Evolutionary conservation across 139 green algal species (phyloP).

Genomic region (Zygnema cylindricum): DNA sequence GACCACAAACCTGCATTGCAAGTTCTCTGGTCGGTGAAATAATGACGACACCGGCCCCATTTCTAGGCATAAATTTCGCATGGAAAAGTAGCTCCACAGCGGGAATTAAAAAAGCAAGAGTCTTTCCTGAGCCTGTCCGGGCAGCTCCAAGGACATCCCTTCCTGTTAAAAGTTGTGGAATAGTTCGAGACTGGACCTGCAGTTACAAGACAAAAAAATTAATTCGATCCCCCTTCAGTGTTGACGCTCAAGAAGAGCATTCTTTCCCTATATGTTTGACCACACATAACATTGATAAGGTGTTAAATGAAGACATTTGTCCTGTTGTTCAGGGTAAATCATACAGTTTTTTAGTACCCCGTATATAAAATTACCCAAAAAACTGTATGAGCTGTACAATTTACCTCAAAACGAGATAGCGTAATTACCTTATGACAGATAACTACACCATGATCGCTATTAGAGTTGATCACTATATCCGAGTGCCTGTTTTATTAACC

Average conservation of each 20-base stretch:
- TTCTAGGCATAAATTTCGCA: conserved; percentile 92
- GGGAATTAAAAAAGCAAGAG: conserved; percentile 95
- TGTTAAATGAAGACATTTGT: too few relatives aligned
- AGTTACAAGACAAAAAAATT: conserved; percentile 57
- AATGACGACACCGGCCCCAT: conserved; percentile 90
- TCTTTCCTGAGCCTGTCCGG: conserved; percentile 97
- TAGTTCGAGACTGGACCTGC: conserved; percentile 92
- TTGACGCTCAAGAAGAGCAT: not conserved
- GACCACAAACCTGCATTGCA: conserved; percentile 78
- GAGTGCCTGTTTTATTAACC: too few relatives aligned
- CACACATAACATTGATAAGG: not conserved
- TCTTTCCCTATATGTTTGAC: not conserved
- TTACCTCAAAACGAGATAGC: too few relatives aligned
- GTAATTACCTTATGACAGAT: too few relatives aligned
- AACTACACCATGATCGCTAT: too few relatives aligned
- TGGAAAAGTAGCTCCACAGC: conserved; percentile 89
- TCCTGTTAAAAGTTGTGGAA: conserved; percentile 89
- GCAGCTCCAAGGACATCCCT: conserved; percentile 93
- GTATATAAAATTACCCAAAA: too few relatives aligned
- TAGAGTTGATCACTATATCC: too few relatives aligned
- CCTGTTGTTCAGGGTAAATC: too few relatives aligned
- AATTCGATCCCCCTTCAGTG: not conserved
- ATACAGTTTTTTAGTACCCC: too few relatives aligned
- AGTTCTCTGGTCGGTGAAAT: conserved; percentile 95
- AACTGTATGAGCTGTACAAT: too few relatives aligned